phyloP scores from a whole-genome alignment of 441 rosid species.

The Metrosideros polymorpha region DNA sequence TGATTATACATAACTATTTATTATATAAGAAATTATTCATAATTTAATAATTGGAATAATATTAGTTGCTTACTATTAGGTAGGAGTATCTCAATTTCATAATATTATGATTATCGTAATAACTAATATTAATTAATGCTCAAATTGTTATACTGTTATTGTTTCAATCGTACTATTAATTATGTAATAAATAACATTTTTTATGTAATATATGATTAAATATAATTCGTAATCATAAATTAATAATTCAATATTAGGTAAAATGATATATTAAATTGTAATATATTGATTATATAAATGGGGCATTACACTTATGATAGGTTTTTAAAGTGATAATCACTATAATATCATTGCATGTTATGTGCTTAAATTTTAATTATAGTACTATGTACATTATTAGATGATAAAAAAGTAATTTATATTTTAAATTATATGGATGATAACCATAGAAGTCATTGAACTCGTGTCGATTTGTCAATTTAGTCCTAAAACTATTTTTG shows the following conservation, averaged over 20 bases:
- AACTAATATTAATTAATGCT: background rate
- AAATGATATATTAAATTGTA: background rate
- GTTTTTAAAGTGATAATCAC: background rate
- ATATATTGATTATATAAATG: background rate
- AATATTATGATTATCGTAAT: background rate
- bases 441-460: background rate
- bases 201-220: background rate
- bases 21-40: background rate
- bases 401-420: background rate
- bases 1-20: background rate
- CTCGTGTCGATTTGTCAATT: background rate
- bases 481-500: background rate
- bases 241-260: background rate
- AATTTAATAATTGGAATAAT: background rate
- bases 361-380: background rate
- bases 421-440: background rate
- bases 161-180: background rate
- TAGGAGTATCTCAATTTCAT: background rate
- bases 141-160: background rate
- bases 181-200: background rate
- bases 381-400: background rate
- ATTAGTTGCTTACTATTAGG: background rate
- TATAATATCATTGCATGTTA: background rate
- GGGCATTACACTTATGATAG: background rate
- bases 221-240: background rate